A percentile compares a stretch with the other conserved stretches of the same genome.
Evolutionary conservation across 108 stramenopile species (phyloP).

Genomic region (Skeletonema menzelii): DNA sequence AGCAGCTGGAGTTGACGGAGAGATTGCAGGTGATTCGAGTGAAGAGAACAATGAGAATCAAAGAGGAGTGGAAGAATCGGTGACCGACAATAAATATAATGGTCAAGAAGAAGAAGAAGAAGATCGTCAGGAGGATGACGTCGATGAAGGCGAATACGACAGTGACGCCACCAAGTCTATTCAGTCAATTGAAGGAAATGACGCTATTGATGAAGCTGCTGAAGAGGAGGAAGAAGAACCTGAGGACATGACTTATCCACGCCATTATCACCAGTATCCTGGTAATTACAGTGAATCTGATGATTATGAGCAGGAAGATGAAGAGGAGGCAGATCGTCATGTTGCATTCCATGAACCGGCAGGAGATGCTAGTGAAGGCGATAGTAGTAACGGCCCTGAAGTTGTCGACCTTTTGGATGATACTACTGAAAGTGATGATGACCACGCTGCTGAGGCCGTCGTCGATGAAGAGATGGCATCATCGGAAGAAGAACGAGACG

Average conservation of each 20-base stretch:
- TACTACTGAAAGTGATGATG: conserved; percentile 17
- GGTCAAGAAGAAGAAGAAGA: conserved; percentile 17
- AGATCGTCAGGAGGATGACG: neutral
- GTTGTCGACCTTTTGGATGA: conserved; percentile 19
- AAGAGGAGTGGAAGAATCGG: neutral
- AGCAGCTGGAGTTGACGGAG: neutral
- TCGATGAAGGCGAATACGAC: neutral
- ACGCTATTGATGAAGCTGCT: neutral
- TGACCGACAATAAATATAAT: neutral
- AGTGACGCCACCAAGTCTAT: conserved; percentile 1
- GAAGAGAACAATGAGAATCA: neutral
- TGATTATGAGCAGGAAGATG: conserved; percentile 42
- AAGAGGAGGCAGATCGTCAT: conserved; percentile 29
- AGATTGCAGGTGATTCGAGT: neutral
- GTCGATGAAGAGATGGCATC: conserved; percentile 13
- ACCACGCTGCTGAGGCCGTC: conserved; percentile 7
- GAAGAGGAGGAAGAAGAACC: conserved; percentile 2
- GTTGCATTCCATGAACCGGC: conserved; percentile 31
- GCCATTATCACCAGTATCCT: conserved; percentile 14
- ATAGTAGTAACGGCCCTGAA: neutral
- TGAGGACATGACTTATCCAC: conserved; percentile 18
- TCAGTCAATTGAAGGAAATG: neutral
- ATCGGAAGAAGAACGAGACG: conserved; percentile 1
- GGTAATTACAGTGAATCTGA: conserved; percentile 47
- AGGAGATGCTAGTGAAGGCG: neutral